Evolutionary conservation across 2,329 filamentous ascomycete genomes (phyloP).

Genomic region (Fusarium chuoi): DNA sequence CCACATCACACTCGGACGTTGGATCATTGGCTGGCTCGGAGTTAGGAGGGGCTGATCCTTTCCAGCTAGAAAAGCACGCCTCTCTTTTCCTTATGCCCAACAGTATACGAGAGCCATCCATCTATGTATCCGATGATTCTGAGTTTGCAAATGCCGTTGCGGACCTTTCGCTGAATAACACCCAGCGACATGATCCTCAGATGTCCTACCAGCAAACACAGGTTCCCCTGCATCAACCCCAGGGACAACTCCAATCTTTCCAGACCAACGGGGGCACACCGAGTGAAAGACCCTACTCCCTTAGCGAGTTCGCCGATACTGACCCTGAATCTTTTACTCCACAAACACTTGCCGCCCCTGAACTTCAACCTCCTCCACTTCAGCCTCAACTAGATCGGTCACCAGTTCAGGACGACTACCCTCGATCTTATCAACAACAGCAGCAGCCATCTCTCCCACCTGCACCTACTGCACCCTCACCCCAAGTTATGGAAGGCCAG

Average conservation of each 20-base stretch:
- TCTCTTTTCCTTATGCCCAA: slow-evolving; percentile 61
- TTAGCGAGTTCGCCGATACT: slow-evolving; percentile 55
- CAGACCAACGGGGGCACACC: slow-evolving; percentile 27
- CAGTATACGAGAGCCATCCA: slow-evolving; percentile 63
- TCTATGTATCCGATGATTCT: slow-evolving; percentile 70
- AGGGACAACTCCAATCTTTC: slow-evolving; percentile 7
- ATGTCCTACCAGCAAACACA: slow-evolving; percentile 34
- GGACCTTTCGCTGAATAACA: slow-evolving; percentile 45
- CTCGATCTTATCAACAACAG: slow-evolving; percentile 22
- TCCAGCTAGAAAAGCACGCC: slow-evolving; percentile 71
- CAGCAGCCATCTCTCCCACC: slow-evolving; percentile 44
- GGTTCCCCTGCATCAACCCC: slow-evolving; percentile 24
- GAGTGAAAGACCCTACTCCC: slow-evolving; percentile 50
- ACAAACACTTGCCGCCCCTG: slow-evolving; percentile 45
- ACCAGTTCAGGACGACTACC: slow-evolving; percentile 25
- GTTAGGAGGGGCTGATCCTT: slow-evolving; percentile 65
- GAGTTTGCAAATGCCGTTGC: slow-evolving; percentile 56
- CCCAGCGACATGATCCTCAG: slow-evolving; percentile 31
- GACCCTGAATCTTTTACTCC: slow-evolving; percentile 52
- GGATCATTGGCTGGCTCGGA: slow-evolving; percentile 67
- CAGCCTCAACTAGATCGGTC: slow-evolving; percentile 39
- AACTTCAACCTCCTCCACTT: slow-evolving; percentile 35
- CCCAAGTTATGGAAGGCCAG: slow-evolving; percentile 64
- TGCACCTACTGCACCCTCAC: slow-evolving; percentile 58
- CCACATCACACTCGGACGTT: slow-evolving; percentile 69